Base-by-base conservation (phyloP, 345 rosid genomes). In the Brassica incana region DNA sequence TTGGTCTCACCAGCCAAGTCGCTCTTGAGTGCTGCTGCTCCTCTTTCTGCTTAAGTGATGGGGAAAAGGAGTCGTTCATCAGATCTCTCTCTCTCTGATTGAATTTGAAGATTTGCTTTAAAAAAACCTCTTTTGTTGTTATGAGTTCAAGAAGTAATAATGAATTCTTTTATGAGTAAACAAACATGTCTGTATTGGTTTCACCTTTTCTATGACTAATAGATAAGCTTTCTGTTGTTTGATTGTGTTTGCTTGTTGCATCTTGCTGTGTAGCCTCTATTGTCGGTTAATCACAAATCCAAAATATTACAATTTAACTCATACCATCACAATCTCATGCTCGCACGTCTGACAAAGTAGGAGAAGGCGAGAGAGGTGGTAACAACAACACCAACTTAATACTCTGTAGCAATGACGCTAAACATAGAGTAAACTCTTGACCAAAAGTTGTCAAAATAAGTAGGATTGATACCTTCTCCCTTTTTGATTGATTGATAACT, bases 1-100 rank as follows among this genome's bases (percentile, higher is more conserved):
- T 78, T 90, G 71, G 81, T 84, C 45, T 38, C 85, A 45, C 92
- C 94, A 2, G 93, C 95, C 20, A 87, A 75, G 79, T 75, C 79
- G 40, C 72, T 80, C 32, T 64, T 80, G 72, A 80, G 50, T 35
- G 58, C 59, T 50, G 58, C 59, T 50, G 40, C 58, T 50, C 58
- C 58, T n/a, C 58, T 5, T 50, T 14, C 74, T 50, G 67, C 80
- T 72, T 76, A 80, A 30, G 73, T 62, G 76, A 23, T 23, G 5
- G 58, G 18, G 58, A 4, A n/a, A 50, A 50, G 5, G 18, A n/a
- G 7, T 9, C 14, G 67, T 40, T 65, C 77, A 33, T 81, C 77
- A 76, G 84, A 23, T 23, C 60, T 23, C 25, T 23, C n/a, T 67
- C 73, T 80, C 83, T 75, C 83, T 80, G 83, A 80, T 68, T 79